These are phyloP conservation scores for Coemansia sp. DNA, from an alignment of 192 early-diverging fungal species.

Conservation along the genomic window DNA sequence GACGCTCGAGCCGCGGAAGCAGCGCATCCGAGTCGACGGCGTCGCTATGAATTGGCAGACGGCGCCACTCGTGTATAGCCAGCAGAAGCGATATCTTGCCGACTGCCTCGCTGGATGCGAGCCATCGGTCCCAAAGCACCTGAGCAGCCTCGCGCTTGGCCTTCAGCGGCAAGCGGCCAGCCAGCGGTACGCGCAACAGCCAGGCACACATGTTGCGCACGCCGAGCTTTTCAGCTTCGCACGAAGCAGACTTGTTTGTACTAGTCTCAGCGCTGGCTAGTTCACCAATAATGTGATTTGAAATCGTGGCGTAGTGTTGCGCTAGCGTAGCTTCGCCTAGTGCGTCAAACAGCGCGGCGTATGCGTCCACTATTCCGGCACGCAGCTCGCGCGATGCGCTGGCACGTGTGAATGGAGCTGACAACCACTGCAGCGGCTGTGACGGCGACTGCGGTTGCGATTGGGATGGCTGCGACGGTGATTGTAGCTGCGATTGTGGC, in stretches of 20 bases:
- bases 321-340: conserved; percentile 72
- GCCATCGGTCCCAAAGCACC: conserved; percentile 24
- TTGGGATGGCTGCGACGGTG: neutral
- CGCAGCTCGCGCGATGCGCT: conserved; percentile 68
- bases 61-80: conserved; percentile 70
- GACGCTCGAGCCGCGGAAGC: conserved; percentile 63
- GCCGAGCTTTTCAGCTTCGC: conserved; percentile 60
- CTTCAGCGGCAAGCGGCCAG: conserved; percentile 9
- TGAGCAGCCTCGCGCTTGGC: conserved; percentile 20
- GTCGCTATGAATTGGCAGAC: conserved; percentile 4
- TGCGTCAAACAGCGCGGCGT: conserved; percentile 66
- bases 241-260: neutral
- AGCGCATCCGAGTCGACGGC: neutral
- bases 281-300: conserved; percentile 64
- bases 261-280: conserved; percentile 27
- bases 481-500: neutral
- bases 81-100: conserved; percentile 63
- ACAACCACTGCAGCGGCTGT: conserved; percentile 57
- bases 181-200: conserved; percentile 55
- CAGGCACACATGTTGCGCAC: conserved; percentile 72
- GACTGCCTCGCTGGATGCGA: conserved; percentile 14
- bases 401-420: conserved; percentile 56
- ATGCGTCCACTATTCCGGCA: conserved; percentile 76
- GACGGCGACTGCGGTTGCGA: neutral
- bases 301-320: conserved; percentile 67